Evolutionary conservation across 2,329 filamentous ascomycete genomes (phyloP).

Genomic region (Fusarium sterilihyphosum): DNA sequence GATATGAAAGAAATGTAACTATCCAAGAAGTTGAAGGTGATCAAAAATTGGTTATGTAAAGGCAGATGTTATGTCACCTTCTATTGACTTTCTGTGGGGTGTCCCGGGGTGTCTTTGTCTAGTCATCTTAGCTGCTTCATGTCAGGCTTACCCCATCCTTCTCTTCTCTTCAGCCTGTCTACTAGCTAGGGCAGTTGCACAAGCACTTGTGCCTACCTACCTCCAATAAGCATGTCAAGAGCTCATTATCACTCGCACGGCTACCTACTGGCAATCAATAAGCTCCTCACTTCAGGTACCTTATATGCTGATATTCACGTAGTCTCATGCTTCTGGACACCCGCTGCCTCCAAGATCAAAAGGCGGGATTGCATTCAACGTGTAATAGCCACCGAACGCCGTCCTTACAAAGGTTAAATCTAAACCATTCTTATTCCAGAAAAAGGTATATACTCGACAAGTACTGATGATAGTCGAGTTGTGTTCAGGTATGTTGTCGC

Average conservation of each 20-base stretch:
- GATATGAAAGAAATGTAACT: background rate
- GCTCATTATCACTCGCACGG: background rate
- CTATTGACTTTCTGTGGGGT: conserved; percentile 42
- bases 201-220: background rate
- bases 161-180: background rate
- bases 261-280: background rate
- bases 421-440: conserved; percentile 10
- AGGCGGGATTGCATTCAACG: background rate
- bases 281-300: background rate
- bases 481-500: background rate
- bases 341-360: background rate
- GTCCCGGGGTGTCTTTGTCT: conserved; percentile 23
- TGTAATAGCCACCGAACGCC: conserved; percentile 3
- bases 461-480: background rate
- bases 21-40: conserved; percentile 12
- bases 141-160: background rate
- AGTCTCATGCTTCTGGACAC: background rate
- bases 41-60: conserved; percentile 2
- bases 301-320: background rate
- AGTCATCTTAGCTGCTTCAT: conserved; percentile 17
- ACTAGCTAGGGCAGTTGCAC: background rate
- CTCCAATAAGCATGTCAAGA: background rate
- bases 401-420: conserved; percentile 16
- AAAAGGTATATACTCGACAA: conserved; percentile 1
- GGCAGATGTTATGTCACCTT: conserved; percentile 15